These are phyloP conservation scores for Penicillium sp. DNA, from an alignment of 2,329 filamentous ascomycete genomes.

Conservation along the genomic window DNA sequence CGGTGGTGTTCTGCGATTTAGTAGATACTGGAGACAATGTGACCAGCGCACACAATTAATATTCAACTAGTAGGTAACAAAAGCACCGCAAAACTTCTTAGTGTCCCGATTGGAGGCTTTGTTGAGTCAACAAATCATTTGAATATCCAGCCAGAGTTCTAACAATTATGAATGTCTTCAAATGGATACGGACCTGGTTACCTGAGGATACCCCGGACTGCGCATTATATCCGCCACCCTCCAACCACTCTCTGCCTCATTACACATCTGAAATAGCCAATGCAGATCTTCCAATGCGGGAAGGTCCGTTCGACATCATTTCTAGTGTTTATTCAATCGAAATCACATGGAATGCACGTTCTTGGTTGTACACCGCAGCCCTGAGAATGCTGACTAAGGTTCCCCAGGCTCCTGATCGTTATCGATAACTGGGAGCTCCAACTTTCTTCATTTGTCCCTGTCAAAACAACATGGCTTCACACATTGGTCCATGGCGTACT, in stretches of 20 bases:
- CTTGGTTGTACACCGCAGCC: constrained; percentile 18
- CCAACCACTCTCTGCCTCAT: neutral
- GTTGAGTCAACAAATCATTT: neutral
- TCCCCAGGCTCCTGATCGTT: constrained; percentile 7
- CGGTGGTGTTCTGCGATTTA: neutral
- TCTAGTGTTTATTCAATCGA: neutral
- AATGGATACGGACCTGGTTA: neutral
- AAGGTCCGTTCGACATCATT: neutral
- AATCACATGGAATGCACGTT: constrained; percentile 4
- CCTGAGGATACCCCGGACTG: neutral
- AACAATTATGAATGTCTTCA: neutral
- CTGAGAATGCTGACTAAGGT: constrained; percentile 25
- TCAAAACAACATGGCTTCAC: constrained; percentile 23
- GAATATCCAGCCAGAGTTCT: neutral
- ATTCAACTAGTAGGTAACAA: neutral
- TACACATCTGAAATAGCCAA: neutral
- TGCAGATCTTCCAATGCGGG: neutral
- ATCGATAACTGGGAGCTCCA: constrained; percentile 2
- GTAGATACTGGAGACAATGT: constrained; percentile 1
- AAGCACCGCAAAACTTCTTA: too few species aligned
- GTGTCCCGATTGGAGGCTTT: too few species aligned
- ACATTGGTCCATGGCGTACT: constrained; percentile 37
- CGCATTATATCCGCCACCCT: neutral
- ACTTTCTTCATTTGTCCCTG: constrained; percentile 1
- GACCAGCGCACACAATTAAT: neutral